These are phyloP conservation scores for Porphyrellus cyaneotinctus DNA, from an alignment of 768 basidiomycete species.

Conservation along the genomic window DNA sequence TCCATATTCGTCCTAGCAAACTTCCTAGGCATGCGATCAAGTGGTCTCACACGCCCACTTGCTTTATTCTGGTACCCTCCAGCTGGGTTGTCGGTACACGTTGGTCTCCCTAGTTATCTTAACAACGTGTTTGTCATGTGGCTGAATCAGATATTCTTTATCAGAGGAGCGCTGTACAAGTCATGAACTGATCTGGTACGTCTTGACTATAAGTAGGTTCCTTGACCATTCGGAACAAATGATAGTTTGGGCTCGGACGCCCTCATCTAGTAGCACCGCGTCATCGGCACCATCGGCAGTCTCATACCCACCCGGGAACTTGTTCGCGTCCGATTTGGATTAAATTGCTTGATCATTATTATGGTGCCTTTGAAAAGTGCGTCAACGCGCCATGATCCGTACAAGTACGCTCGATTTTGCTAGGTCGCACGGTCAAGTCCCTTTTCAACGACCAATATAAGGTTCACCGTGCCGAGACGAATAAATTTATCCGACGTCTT, in stretches of 20 bases:
- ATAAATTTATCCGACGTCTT: constrained; percentile 8
- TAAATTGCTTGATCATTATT: constrained; percentile 6
- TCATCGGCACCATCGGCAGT: constrained; percentile 23
- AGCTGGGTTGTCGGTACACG: constrained; percentile 21
- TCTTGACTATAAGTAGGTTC: constrained; percentile 23
- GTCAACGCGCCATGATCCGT: constrained; percentile 7
- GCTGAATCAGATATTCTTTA: constrained; percentile 25
- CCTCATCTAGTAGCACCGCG: constrained; percentile 19
- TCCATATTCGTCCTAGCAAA: constrained; percentile 27
- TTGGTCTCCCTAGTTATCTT: constrained; percentile 13
- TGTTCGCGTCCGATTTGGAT: constrained; percentile 4
- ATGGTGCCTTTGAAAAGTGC: background rate
- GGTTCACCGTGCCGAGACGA: constrained; percentile 9
- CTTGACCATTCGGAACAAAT: constrained; percentile 25
- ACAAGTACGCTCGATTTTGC: background rate
- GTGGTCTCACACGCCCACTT: constrained; percentile 26
- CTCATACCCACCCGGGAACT: constrained; percentile 3
- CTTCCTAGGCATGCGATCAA: constrained; percentile 21
- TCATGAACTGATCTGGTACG: constrained; percentile 14
- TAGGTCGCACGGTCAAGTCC: constrained; percentile 1
- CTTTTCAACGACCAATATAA: background rate
- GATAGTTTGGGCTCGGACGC: constrained; percentile 17
- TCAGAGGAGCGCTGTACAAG: constrained; percentile 21
- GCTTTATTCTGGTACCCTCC: constrained; percentile 25
- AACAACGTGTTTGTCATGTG: constrained; percentile 29